phyloP scores from a whole-genome alignment of 2,329 filamentous ascomycete genomes.

The Phialophora macrospora region DNA sequence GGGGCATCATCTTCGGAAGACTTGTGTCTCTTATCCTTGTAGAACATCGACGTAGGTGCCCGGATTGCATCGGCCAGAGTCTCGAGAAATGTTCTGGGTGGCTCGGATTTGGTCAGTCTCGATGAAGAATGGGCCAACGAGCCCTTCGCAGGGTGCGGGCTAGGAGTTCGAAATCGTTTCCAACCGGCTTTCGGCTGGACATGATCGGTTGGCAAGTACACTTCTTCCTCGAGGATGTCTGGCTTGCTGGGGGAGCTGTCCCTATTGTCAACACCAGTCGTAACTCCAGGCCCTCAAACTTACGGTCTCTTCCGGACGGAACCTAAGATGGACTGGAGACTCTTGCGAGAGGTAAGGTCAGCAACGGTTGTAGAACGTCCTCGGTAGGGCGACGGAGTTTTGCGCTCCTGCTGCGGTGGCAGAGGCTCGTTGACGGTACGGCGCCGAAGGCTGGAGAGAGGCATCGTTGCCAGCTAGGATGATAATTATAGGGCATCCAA shows the following conservation, averaged over 20 bases:
- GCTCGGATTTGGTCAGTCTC: slow-evolving; percentile 14
- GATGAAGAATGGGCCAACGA: slow-evolving; percentile 6
- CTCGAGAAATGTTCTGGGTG: slow-evolving; percentile 31
- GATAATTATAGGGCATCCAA: slow-evolving; percentile 1
- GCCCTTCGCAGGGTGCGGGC: slow-evolving; percentile 30
- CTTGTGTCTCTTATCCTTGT: slow-evolving; percentile 25
- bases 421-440: slow-evolving; percentile 14
- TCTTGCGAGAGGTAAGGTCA: slow-evolving; percentile 26
- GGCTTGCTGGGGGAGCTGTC: slow-evolving; percentile 7
- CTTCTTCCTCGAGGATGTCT: slow-evolving; percentile 23
- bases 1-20: neutral
- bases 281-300: neutral
- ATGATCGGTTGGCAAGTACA: slow-evolving; percentile 22
- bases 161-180: slow-evolving; percentile 23
- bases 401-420: slow-evolving; percentile 8
- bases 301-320: slow-evolving; percentile 20
- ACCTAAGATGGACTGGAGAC: slow-evolving; percentile 25
- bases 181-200: slow-evolving; percentile 8
- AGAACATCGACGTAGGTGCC: slow-evolving; percentile 29
- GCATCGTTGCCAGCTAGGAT: slow-evolving; percentile 22
- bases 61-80: slow-evolving; percentile 28
- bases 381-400: slow-evolving; percentile 14
- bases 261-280: slow-evolving; percentile 10
- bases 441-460: slow-evolving; percentile 29
- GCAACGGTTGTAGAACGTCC: slow-evolving; percentile 22